These are phyloP conservation scores for Micromonas pusilla DNA, from an alignment of 139 green algal species.

Conservation along the genomic window DNA sequence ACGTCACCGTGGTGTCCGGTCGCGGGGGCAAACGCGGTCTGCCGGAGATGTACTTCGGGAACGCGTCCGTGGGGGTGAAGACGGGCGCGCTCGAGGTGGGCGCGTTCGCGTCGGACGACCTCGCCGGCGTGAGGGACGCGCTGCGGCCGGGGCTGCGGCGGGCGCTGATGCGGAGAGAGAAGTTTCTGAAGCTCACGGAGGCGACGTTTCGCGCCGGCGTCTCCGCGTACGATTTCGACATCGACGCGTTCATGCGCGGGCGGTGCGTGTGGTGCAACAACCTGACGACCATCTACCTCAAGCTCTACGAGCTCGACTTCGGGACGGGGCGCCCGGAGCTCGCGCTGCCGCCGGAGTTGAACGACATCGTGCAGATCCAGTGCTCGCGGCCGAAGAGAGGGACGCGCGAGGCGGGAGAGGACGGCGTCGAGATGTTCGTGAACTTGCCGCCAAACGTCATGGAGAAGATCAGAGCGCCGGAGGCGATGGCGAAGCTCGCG, in stretches of 20 bases:
- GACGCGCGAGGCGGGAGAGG: not conserved
- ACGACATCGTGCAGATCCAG: constrained; percentile 25
- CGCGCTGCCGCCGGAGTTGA: constrained; percentile 14
- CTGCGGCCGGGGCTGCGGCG: not conserved
- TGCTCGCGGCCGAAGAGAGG: not conserved
- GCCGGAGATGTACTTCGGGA: constrained; percentile 21
- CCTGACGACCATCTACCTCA: constrained; percentile 14
- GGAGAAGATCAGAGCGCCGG: not conserved
- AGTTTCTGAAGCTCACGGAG: constrained; percentile 21
- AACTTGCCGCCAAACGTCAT: constrained; percentile 11
- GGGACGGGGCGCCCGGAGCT: not conserved
- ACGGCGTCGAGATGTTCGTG: constrained; percentile 24
- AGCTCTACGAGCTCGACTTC: constrained; percentile 24
- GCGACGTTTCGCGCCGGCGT: constrained; percentile 17
- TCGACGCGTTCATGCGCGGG: constrained; percentile 14
- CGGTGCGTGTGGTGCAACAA: constrained; percentile 22
- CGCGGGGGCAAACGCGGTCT: not conserved
- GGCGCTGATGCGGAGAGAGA: not conserved
- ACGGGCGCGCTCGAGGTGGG: not conserved
- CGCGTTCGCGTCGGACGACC: not conserved
- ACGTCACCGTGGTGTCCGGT: constrained; percentile 14
- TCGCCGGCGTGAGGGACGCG: not conserved
- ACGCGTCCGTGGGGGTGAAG: constrained; percentile 7
- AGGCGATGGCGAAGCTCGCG: not conserved
- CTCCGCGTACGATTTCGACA: constrained; percentile 13